These are phyloP conservation scores for Leccinum sublutescens DNA, from an alignment of 768 basidiomycete species.

Conservation along the genomic window DNA sequence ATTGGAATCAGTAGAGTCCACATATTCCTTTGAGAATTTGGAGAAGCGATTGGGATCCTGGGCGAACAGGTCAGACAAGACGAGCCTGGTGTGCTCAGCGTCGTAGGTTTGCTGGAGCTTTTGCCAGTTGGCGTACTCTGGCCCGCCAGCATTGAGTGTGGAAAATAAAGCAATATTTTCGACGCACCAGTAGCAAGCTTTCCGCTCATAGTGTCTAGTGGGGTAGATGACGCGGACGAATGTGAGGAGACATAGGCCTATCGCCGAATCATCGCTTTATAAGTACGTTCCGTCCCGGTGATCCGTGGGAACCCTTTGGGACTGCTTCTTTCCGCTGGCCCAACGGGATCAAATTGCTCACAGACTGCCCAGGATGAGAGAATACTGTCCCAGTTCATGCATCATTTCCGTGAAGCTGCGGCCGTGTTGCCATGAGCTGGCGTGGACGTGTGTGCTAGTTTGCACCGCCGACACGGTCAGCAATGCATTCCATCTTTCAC, in stretches of 20 bases:
- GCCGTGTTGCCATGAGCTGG: constrained; percentile 1
- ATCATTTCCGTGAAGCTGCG: constrained; percentile 3
- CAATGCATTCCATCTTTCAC: neutral
- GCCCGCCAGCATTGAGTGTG: neutral
- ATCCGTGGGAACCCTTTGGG: constrained; percentile 25
- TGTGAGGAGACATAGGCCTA: neutral
- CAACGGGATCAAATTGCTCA: constrained; percentile 8
- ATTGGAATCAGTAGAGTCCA: constrained; percentile 58
- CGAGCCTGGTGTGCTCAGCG: constrained; percentile 64
- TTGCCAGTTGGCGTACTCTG: constrained; percentile 90
- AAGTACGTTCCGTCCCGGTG: constrained; percentile 1
- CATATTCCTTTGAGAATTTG: constrained; percentile 79
- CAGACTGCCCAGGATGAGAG: constrained; percentile 20
- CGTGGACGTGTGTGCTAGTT: constrained; percentile 10
- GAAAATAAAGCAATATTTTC: neutral
- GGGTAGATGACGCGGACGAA: constrained; percentile 5
- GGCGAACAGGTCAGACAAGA: constrained; percentile 91
- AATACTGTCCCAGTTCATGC: constrained; percentile 5
- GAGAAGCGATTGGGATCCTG: constrained; percentile 84
- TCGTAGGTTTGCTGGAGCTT: constrained; percentile 86
- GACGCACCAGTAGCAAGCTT: constrained; percentile 56
- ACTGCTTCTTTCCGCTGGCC: neutral
- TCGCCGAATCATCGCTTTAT: neutral
- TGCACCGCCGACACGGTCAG: constrained; percentile 5
- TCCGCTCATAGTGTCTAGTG: constrained; percentile 51